These are phyloP conservation scores for Leccinum sublutescens DNA, from an alignment of 768 basidiomycete genomes.

Conservation along the genomic window DNA sequence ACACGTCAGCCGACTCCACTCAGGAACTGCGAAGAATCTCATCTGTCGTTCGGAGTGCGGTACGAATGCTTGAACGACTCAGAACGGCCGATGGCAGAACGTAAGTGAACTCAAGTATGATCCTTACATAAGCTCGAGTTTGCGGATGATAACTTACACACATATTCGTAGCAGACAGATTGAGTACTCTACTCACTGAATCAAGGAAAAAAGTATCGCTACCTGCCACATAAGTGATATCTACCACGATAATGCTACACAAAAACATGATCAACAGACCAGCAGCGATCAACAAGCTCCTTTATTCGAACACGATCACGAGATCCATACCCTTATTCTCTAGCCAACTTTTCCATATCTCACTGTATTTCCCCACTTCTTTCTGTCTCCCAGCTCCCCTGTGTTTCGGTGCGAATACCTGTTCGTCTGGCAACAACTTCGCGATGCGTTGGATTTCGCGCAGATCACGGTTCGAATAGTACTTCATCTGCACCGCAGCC, in stretches of 20 bases:
- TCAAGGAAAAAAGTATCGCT: background rate
- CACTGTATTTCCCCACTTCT: constrained; percentile 30
- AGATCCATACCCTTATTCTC: constrained; percentile 34
- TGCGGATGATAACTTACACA: too few species aligned
- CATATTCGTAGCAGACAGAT: too few species aligned
- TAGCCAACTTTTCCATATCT: constrained; percentile 42
- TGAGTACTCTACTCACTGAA: too few species aligned
- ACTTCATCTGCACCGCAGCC: constrained; percentile 33
- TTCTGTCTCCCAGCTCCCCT: constrained; percentile 3
- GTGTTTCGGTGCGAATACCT: constrained; percentile 28
- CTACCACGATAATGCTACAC: background rate
- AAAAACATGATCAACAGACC: background rate
- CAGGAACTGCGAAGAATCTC: background rate
- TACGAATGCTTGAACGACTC: background rate
- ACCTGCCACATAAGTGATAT: background rate
- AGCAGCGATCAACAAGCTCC: background rate
- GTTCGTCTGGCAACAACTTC: constrained; percentile 37
- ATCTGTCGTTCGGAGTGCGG: too few species aligned
- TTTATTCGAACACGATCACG: constrained; percentile 35
- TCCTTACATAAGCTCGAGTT: too few species aligned
- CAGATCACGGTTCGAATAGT: constrained; percentile 38
- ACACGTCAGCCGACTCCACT: background rate
- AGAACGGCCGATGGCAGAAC: too few species aligned
- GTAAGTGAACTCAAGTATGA: too few species aligned
- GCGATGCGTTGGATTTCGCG: constrained; percentile 43